phyloP scores from a whole-genome alignment of 1,284 basidiomycete genomes.

The Sanghuangporus sanghuang region DNA sequence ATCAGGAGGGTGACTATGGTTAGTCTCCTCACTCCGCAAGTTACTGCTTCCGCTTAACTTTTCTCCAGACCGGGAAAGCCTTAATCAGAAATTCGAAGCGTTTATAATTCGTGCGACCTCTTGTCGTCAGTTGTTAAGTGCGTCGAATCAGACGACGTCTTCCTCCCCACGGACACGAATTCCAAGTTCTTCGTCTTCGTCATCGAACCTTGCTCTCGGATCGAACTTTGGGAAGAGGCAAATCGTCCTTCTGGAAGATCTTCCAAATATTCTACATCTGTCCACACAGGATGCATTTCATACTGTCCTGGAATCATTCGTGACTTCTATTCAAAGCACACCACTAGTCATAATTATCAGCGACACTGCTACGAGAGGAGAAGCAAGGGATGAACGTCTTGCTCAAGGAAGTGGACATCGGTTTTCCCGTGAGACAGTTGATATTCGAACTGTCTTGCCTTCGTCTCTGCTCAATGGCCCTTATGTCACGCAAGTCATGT shows the following conservation, averaged over 20 bases:
- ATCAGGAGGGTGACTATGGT: constrained; percentile 25
- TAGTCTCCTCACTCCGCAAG: constrained; percentile 21
- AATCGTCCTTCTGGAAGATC: constrained; percentile 84
- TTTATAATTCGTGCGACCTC: constrained; percentile 74
- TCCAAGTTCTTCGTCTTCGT: constrained; percentile 8
- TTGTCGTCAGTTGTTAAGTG: constrained; percentile 53
- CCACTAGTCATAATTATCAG: constrained; percentile 85
- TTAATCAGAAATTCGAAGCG: constrained; percentile 68
- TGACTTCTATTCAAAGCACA: constrained; percentile 35
- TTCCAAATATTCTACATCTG: constrained; percentile 84
- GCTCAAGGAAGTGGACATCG: constrained; percentile 36
- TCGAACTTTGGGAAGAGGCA: constrained; percentile 32
- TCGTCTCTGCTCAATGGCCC: constrained; percentile 54
- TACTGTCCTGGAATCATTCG: constrained; percentile 55
- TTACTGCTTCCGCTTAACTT: neutral
- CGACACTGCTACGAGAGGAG: constrained; percentile 74
- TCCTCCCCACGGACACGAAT: constrained; percentile 10
- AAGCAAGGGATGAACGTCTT: constrained; percentile 50
- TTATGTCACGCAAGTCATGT: constrained; percentile 74
- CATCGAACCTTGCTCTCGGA: constrained; percentile 6
- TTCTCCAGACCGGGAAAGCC: constrained; percentile 47
- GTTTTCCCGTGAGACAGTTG: constrained; percentile 51
- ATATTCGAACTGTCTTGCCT: constrained; percentile 65
- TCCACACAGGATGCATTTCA: constrained; percentile 77
- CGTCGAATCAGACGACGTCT: constrained; percentile 18